phyloP scores from a whole-genome alignment of 148 eudicot species.

The Bassia scoparia region DNA sequence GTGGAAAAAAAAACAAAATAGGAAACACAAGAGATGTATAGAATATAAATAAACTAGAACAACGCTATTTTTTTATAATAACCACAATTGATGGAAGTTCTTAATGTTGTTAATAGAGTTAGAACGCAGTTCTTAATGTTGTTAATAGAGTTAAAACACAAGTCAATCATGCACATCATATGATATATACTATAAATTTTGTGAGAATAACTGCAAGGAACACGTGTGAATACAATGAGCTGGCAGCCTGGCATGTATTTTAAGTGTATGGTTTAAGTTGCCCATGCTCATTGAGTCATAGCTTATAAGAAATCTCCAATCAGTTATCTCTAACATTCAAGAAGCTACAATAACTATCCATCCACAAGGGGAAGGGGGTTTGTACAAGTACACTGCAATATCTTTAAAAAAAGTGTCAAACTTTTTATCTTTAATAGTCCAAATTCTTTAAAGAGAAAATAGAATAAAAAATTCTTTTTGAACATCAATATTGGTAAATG shows the following conservation, averaged over 20 bases:
- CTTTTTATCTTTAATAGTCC: neutral
- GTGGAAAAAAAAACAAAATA: neutral
- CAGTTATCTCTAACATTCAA: neutral
- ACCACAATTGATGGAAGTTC: neutral
- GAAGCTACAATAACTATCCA: neutral
- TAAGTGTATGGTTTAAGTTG: no score
- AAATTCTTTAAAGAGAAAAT: neutral
- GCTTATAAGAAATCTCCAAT: neutral
- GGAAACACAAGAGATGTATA: neutral
- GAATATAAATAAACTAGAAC: neutral
- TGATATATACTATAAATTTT: neutral
- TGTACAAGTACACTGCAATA: neutral
- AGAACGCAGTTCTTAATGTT: neutral
- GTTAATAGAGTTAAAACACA: neutral
- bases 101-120: neutral
- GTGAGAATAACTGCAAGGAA: neutral
- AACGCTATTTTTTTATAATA: neutral
- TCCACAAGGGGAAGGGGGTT: neutral
- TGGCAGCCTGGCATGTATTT: no score
- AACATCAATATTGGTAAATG: neutral
- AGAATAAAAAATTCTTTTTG: neutral
- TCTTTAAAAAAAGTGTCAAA: neutral
- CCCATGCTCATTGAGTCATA: neutral
- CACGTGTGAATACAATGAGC: no score
- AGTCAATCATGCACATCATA: neutral